Evolutionary conservation across 2,329 filamentous ascomycete species (phyloP).

Genomic region (Ophiostoma montium): DNA sequence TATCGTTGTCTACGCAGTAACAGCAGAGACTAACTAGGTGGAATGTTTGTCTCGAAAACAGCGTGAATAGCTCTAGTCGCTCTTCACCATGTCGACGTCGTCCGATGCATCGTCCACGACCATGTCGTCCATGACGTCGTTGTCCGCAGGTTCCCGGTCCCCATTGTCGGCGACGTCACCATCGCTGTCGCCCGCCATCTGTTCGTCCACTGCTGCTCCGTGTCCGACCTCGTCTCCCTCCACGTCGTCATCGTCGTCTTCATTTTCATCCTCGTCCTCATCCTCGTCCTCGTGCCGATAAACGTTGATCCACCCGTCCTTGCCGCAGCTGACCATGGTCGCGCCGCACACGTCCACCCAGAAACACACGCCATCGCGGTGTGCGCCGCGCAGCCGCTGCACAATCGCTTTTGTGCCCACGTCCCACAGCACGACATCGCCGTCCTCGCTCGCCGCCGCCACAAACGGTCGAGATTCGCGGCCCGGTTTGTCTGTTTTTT

Average conservation of each 20-base stretch:
- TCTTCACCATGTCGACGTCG: neutral
- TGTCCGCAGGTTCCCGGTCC: neutral
- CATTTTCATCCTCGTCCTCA: neutral
- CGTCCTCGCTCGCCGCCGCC: slow-evolving; percentile 77
- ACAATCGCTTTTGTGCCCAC: slow-evolving; percentile 72
- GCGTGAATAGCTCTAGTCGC: neutral
- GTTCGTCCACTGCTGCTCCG: too few relatives aligned
- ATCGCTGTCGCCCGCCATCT: too few relatives aligned
- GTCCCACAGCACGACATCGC: slow-evolving; percentile 77
- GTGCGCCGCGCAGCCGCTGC: slow-evolving; percentile 44
- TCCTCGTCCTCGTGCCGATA: slow-evolving; percentile 23
- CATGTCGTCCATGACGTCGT: neutral
- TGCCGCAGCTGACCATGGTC: slow-evolving; percentile 42
- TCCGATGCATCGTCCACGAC: neutral
- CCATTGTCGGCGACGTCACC: too few relatives aligned
- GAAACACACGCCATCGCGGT: slow-evolving; percentile 44
- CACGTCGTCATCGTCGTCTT: neutral
- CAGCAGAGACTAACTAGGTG: too few relatives aligned
- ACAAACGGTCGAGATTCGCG: slow-evolving; percentile 37
- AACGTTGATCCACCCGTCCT: slow-evolving; percentile 38
- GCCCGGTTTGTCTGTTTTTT: too few relatives aligned
- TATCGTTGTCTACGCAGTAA: too few relatives aligned
- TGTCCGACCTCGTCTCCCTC: neutral
- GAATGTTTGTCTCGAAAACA: too few relatives aligned
- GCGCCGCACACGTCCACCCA: slow-evolving; percentile 48